Percentiles rank a stretch among this genome's conserved stretches.
phyloP scores from a whole-genome alignment of 1,139 yeast genomes.

The Geotrichum phurueaensis region DNA sequence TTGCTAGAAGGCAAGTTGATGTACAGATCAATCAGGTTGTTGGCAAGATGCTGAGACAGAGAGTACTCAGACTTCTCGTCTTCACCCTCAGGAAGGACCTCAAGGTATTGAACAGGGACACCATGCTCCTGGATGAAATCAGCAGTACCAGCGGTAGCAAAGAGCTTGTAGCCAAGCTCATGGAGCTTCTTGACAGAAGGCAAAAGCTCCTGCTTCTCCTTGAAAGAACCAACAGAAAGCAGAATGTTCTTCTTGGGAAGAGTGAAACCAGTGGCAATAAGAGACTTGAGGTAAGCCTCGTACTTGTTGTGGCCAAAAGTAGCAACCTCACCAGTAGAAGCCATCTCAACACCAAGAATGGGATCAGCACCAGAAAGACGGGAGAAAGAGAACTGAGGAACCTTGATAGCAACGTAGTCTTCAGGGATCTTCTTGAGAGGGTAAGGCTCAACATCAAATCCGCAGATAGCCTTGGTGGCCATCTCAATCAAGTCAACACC shows the following conservation, averaged over 20 bases:
- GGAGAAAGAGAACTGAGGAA: constrained; percentile 96
- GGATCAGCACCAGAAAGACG: constrained; percentile 99
- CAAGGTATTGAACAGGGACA: constrained; percentile 90
- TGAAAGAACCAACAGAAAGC: constrained; percentile 93
- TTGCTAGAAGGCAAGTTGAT: constrained; percentile 94
- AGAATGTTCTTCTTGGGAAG: constrained; percentile 92
- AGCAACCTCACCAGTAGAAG: constrained; percentile 99
- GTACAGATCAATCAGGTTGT: constrained; percentile 92
- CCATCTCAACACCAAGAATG: constrained; percentile 97
- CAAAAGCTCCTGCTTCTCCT: constrained; percentile 88
- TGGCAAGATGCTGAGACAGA: constrained; percentile 91
- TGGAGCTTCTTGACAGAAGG: constrained; percentile 79
- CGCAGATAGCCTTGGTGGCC: constrained; percentile 96
- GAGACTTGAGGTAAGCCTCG: constrained; percentile 93
- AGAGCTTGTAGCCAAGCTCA: constrained; percentile 81
- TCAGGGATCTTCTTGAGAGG: constrained; percentile 86
- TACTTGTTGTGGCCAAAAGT: constrained; percentile 93
- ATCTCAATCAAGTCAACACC: constrained; percentile 95
- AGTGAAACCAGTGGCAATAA: constrained; percentile 91
- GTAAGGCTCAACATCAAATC: constrained; percentile 78
- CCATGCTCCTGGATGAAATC: constrained; percentile 95
- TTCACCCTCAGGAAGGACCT: constrained; percentile 55
- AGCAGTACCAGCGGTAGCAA: constrained; percentile 98
- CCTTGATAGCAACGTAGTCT: constrained; percentile 94
- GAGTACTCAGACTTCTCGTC: constrained; percentile 87